Conservation (phyloP, 805 yeast genomes). For the Candida manassasensis region DNA sequence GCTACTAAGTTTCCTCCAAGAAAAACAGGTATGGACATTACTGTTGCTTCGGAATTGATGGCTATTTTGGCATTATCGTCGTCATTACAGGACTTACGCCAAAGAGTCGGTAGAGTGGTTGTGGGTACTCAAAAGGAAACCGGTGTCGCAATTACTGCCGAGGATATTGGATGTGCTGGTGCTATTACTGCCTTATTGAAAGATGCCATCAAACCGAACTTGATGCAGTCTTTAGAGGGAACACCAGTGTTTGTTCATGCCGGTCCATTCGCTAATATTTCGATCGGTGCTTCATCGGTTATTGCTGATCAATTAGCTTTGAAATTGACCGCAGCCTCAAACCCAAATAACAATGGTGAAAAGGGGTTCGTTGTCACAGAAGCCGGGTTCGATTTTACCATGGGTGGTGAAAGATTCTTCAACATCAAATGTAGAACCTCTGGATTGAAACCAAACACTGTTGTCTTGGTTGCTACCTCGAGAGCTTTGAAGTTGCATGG, state of each 20-base stretch:
- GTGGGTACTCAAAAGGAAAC: slow-evolving; percentile 56
- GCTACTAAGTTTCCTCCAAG: slow-evolving; percentile 56
- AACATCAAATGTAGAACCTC: slow-evolving; percentile 79
- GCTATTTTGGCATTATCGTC: slow-evolving; percentile 75
- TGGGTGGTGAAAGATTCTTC: slow-evolving; percentile 87
- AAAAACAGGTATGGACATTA: slow-evolving; percentile 74
- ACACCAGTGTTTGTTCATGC: slow-evolving; percentile 86
- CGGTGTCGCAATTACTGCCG: slow-evolving; percentile 76
- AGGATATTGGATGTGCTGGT: slow-evolving; percentile 83
- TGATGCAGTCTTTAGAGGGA: slow-evolving; percentile 86
- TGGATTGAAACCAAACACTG: slow-evolving; percentile 73
- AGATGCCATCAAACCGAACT: slow-evolving; percentile 79
- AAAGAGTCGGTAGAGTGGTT: slow-evolving; percentile 71
- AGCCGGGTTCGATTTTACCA: slow-evolving; percentile 86
- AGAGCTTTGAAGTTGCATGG: slow-evolving; percentile 84
- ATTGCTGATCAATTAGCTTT: slow-evolving; percentile 80
- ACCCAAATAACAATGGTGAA: slow-evolving; percentile 43
- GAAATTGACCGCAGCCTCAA: slow-evolving; percentile 54
- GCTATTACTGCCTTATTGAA: slow-evolving; percentile 77
- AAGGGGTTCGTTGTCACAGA: slow-evolving; percentile 80
- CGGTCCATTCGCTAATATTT: slow-evolving; percentile 84
- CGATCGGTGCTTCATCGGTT: slow-evolving; percentile 82
- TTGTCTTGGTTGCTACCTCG: slow-evolving; percentile 78
- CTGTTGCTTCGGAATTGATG: slow-evolving; percentile 85
- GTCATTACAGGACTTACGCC: slow-evolving; percentile 67